Percentiles rank a stretch among this genome's conserved stretches.
phyloP scores from a whole-genome alignment of 1,284 basidiomycete species.

The Pseudomicrostroma phylloplanum region DNA sequence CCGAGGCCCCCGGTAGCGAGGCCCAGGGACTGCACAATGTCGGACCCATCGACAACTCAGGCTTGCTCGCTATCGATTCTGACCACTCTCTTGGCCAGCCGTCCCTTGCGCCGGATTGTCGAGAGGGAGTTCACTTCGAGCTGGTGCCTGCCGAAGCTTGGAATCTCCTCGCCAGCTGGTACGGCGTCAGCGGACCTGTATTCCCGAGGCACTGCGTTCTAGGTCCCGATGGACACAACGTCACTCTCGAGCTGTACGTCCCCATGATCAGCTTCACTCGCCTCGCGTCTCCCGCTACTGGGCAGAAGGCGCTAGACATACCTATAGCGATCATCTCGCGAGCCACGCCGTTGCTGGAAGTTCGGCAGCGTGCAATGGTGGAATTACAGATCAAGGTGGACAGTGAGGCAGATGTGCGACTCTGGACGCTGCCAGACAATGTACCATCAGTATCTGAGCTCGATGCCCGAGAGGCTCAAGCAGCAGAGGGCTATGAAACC shows the following conservation, averaged over 20 bases:
- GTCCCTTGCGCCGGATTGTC: constrained; percentile 49
- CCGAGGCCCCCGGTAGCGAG: constrained; percentile 61
- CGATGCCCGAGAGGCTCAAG: not conserved
- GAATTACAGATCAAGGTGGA: not conserved
- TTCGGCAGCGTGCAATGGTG: not conserved
- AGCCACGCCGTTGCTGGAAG: not conserved
- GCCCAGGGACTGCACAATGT: constrained; percentile 19
- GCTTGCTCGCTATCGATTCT: constrained; percentile 19
- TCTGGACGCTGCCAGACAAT: not conserved
- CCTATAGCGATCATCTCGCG: not conserved
- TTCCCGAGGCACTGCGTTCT: constrained; percentile 64
- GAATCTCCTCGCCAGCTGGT: constrained; percentile 66
- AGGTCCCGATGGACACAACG: constrained; percentile 52
- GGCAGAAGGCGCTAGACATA: too few species aligned
- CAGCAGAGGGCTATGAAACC: constrained; percentile 4
- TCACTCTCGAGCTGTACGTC: constrained; percentile 71
- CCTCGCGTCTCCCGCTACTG: not conserved
- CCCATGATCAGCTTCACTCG: constrained; percentile 59
- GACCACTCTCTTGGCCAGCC: constrained; percentile 56
- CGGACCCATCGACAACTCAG: constrained; percentile 11
- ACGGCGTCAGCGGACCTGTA: constrained; percentile 59
- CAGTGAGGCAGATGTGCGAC: not conserved
- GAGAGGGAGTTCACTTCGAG: constrained; percentile 70
- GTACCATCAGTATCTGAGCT: not conserved
- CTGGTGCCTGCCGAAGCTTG: constrained; percentile 70